A percentile compares a stretch with the other conserved stretches of the same genome.
These are phyloP conservation scores for Solanum bulbocastanum DNA, from an alignment of 257 asterid species.

Conservation along the genomic window DNA sequence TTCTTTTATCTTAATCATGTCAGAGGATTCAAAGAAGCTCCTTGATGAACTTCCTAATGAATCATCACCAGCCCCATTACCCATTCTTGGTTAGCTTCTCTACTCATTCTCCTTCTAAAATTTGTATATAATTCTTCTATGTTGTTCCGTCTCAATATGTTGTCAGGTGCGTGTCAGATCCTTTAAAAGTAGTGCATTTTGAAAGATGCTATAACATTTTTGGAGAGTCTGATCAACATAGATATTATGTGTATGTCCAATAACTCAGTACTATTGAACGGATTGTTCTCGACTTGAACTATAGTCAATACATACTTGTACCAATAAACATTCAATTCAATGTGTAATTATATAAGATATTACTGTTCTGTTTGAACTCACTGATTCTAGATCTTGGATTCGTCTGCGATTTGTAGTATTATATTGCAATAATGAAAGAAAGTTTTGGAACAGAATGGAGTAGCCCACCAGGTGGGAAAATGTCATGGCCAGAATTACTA, in stretches of 20 bases:
- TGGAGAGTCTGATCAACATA: background rate
- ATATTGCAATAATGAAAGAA: background rate
- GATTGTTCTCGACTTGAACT: background rate
- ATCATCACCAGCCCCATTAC: background rate
- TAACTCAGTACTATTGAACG: background rate
- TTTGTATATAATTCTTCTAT: background rate
- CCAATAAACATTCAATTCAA: background rate
- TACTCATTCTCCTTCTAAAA: background rate
- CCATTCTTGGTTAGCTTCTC: background rate
- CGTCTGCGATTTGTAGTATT: background rate
- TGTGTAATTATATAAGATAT: background rate
- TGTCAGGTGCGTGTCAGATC: background rate
- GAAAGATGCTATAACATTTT: background rate
- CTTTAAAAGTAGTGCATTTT: background rate
- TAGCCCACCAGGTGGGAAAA: slow-evolving; percentile 6
- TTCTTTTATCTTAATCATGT: background rate
- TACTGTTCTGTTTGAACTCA: background rate
- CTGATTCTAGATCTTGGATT: background rate
- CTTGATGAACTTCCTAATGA: background rate
- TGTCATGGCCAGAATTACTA: slow-evolving; percentile 47
- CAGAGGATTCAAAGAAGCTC: background rate
- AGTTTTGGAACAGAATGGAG: background rate
- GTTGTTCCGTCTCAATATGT: background rate
- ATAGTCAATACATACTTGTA: background rate
- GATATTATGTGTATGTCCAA: background rate